Evolutionary conservation across 129 eudicot species (phyloP).

Genomic region (Artemisia annua): DNA sequence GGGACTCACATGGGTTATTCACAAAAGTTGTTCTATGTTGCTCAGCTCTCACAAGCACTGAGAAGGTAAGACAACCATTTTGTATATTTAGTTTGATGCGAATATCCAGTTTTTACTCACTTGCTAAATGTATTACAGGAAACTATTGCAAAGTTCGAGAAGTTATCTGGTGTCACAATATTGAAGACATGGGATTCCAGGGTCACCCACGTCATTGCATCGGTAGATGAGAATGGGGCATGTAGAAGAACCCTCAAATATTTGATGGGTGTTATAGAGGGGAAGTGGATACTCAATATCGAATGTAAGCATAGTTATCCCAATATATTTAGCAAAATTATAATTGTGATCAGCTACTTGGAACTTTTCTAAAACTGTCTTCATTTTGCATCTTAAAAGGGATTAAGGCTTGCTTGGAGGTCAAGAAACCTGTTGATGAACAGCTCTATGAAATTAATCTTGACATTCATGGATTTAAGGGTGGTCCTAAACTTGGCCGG

Average conservation of each 20-base stretch:
- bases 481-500: constrained; percentile 89
- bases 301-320: constrained; percentile 53
- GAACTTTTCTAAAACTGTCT: not conserved
- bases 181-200: constrained; percentile 72
- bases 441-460: constrained; percentile 60
- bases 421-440: constrained; percentile 70
- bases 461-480: constrained; percentile 80
- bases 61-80: constrained; percentile 52
- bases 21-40: constrained; percentile 75
- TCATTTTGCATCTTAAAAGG: constrained; percentile 38
- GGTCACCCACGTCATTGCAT: constrained; percentile 88
- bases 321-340: not conserved
- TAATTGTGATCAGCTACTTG: not conserved
- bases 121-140: constrained; percentile 52
- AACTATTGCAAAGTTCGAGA: constrained; percentile 52
- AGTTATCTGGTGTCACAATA: constrained; percentile 60
- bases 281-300: constrained; percentile 81
- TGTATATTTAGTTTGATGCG: not conserved
- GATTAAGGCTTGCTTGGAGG: constrained; percentile 83
- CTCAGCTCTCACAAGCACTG: constrained; percentile 67
- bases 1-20: constrained; percentile 50
- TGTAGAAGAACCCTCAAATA: constrained; percentile 91
- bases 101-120: constrained; percentile 6
- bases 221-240: constrained; percentile 84
- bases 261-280: constrained; percentile 91